Percentiles rank a stretch among this genome's conserved stretches.
Conservation (phyloP, 179 eudicot species). For the Silene coronaria region DNA sequence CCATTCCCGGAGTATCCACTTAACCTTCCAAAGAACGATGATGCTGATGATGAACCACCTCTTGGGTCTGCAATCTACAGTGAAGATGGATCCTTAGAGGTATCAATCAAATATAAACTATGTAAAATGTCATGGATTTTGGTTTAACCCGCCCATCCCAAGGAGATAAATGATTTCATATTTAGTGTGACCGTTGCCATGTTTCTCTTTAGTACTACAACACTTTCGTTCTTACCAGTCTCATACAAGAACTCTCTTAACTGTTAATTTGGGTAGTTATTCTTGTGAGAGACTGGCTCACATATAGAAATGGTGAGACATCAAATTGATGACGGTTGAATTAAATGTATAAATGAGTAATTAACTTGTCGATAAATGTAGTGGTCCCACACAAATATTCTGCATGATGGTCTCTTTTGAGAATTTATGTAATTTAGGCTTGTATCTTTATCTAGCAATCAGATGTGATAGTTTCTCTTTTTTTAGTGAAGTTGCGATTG, state of each 20-base stretch:
- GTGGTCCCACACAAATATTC: too few species aligned
- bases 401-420: too few species aligned
- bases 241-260: not conserved
- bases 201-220: not conserved
- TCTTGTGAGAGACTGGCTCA: too few species aligned
- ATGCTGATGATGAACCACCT: conserved; percentile 39
- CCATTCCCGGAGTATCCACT: conserved; percentile 74
- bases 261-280: not conserved
- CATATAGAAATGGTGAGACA: too few species aligned
- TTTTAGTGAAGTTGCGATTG: not conserved
- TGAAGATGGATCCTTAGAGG: conserved; percentile 93
- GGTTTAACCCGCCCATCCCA: too few species aligned
- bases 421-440: too few species aligned
- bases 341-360: too few species aligned
- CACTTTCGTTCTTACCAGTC: not conserved
- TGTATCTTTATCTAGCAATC: not conserved
- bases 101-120: conserved; percentile 20
- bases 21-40: conserved; percentile 37
- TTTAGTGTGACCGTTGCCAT: too few species aligned
- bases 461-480: too few species aligned
- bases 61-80: conserved; percentile 43
- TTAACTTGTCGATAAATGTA: too few species aligned
- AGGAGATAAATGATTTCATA: too few species aligned
- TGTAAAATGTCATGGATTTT: not conserved
- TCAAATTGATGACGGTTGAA: too few species aligned